Conservation (phyloP, 2,329 filamentous ascomycete genomes). For the Immersiporthe knoxdaviesiana region DNA sequence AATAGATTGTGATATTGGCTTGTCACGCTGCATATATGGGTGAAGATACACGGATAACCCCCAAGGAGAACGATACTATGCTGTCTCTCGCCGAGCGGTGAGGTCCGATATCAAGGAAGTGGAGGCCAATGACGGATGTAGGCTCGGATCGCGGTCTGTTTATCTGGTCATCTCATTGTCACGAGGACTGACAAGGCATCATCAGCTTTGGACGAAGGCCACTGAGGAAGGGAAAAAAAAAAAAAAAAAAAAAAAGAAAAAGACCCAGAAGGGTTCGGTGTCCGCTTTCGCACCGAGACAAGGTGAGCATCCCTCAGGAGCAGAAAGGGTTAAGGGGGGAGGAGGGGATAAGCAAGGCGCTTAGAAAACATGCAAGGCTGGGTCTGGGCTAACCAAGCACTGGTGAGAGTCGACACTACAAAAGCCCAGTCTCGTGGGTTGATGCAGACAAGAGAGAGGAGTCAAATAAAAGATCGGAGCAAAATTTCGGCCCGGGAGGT, state of each 20-base stretch:
- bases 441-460: neutral
- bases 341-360: neutral
- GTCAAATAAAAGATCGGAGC: neutral
- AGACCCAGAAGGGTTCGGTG: neutral
- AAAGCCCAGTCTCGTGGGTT: neutral
- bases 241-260: neutral
- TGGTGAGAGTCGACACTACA: neutral
- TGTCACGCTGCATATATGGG: neutral
- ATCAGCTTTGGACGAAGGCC: too few relatives aligned
- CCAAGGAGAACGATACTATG: neutral
- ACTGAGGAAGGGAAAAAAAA: neutral
- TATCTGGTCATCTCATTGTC: neutral
- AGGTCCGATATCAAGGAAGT: neutral
- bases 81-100: neutral
- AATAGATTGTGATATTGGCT: conserved; percentile 27
- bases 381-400: neutral
- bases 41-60: neutral
- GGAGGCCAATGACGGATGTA: neutral
- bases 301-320: neutral
- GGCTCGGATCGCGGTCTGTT: neutral
- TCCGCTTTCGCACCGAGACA: neutral
- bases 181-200: neutral
- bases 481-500: neutral
- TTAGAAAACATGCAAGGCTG: neutral
- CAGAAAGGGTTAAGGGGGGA: neutral